Base-by-base conservation (phyloP, 2,329 filamentous ascomycete species). In the Didymella keratinophila region DNA sequence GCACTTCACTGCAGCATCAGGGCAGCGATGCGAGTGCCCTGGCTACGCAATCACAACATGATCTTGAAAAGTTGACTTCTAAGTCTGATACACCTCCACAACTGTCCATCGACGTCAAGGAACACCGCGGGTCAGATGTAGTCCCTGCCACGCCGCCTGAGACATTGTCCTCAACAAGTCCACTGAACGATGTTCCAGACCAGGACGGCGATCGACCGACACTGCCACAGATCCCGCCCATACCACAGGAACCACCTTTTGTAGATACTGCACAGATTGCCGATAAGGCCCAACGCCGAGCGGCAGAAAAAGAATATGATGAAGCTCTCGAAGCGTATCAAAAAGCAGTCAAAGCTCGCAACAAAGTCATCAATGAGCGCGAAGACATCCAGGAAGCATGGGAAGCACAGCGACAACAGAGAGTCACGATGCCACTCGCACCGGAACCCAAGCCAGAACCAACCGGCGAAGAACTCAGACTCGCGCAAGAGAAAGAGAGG, bases 251-350 rank as follows among this genome's bases (percentile, higher is more conserved):
- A 48, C 87, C 87, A 2, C 69, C 80, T 1, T 76, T 80, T 2
- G 83, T 89, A 1, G 83, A 92, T 64, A 73, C 88, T 1, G 79
- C 81, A 43, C 77, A 81, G 45, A 88, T 86, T 70, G 78, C 82
- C 2, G 87, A 91, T 74, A 89, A 89, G 68, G 84, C 86, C 7
- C 80, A 85, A 27, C 85, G 86, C 9, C 91, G 90, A 67, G 82
- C 87, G 39, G 89, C 87, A 1, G 87, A 91, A 67, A 90, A 88
- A 56, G 88, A 92, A 67, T 82, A 87, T 54, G 85, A 86, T 50
- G 82, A 84, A 12, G 80, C 81, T 1, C 79, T 86, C 30, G 91
- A 91, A 70, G 81, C 81, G 9, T 89, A 92, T 71, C 84, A 89
- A 27, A 83, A 86, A 68, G 85, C 87, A 11, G 75, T 90, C 60